Conservation (phyloP, 208 protist genomes). For the Kentomonas sorsogonicus region DNA sequence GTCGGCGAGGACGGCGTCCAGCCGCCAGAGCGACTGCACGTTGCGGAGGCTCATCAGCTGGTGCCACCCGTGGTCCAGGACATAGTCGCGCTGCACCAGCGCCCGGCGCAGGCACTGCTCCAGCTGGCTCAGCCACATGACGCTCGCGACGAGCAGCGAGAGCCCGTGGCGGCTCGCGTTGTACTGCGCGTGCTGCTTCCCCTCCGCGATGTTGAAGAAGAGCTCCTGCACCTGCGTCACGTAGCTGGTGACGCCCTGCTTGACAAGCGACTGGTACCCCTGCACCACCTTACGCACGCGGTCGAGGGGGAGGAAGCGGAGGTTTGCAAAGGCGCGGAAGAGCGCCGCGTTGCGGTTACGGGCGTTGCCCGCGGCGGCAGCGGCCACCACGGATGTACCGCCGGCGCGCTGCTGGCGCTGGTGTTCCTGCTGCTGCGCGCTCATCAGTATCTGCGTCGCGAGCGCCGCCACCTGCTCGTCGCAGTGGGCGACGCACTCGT, state of each 20-base stretch:
- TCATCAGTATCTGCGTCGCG: conserved; percentile 59
- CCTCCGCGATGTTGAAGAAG: conserved; percentile 57
- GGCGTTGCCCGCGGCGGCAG: neutral
- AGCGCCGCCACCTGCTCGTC: conserved; percentile 68
- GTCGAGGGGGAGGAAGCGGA: conserved; percentile 58
- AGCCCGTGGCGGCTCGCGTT: conserved; percentile 45
- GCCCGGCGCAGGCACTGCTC: conserved; percentile 43
- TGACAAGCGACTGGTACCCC: conserved; percentile 56
- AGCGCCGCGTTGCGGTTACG: conserved; percentile 8
- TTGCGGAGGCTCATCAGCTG: conserved; percentile 81
- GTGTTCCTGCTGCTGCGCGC: conserved; percentile 28
- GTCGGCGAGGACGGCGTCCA: conserved; percentile 64
- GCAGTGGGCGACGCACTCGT: conserved; percentile 27
- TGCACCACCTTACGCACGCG: conserved; percentile 63
- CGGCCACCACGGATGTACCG: neutral
- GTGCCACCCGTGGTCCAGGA: conserved; percentile 81
- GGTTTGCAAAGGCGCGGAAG: conserved; percentile 62
- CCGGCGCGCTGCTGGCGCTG: conserved; percentile 3
- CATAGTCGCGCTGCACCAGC: conserved; percentile 59
- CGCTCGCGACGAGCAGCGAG: conserved; percentile 43
- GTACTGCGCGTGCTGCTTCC: conserved; percentile 40
- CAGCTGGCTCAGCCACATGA: conserved; percentile 71
- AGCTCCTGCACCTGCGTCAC: conserved; percentile 58
- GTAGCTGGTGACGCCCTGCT: conserved; percentile 52
- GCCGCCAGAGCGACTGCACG: conserved; percentile 69